Base-by-base conservation (phyloP, 2,329 filamentous ascomycete genomes). In the Phialocephala subalpina region DNA sequence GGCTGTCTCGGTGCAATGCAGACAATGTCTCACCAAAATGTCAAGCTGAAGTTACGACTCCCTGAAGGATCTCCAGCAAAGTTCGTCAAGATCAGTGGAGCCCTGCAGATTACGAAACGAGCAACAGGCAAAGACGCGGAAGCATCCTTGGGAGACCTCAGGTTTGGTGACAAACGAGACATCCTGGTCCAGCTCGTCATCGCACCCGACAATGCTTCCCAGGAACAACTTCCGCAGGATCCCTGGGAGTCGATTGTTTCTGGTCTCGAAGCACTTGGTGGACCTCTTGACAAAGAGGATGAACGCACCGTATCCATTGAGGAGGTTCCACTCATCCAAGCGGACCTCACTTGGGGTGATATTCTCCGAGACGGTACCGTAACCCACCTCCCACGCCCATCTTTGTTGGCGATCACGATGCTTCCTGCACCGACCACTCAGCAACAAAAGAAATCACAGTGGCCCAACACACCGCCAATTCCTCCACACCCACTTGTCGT, bases 231-330 rank as follows among this genome's bases (percentile, higher is more conserved):
- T 47, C 94, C 94, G 7, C 92, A 97, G 75, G 96, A 99, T 76
- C 90, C 94, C 0, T 99, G 96, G 96, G 96, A 98, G 79, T 96
- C 93, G 58, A 95, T 99, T 67, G 93, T 99, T 22, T 98, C 96
- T 5, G 95, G 95, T 0, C 82, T 99, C 12, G 96, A 99, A 80
- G 96, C 95, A 3, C 86, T 99, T 2, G 94, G 96, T 25, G 96
- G 95, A 1, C 89, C 93, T 0, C 83, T 93, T 58, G 96, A 98
- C 70, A 89, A 90, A 65, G 95, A 98, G 67, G 93, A 96, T 49
- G 90, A 93, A 74, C 88, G 95, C 38, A 86, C 90, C 0, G 80
- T 93, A 1, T 97, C 94, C 35, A 92, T 98, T 0, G 96, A 99
- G 78, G 96, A 99, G 78, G 89, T 98, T 2, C 96, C 96, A 0